Evolutionary conservation across 192 early-diverging fungal species (phyloP), one percentile per base, ranked within the genome.

Genomic region (Umbelopsis sp.): DNA sequence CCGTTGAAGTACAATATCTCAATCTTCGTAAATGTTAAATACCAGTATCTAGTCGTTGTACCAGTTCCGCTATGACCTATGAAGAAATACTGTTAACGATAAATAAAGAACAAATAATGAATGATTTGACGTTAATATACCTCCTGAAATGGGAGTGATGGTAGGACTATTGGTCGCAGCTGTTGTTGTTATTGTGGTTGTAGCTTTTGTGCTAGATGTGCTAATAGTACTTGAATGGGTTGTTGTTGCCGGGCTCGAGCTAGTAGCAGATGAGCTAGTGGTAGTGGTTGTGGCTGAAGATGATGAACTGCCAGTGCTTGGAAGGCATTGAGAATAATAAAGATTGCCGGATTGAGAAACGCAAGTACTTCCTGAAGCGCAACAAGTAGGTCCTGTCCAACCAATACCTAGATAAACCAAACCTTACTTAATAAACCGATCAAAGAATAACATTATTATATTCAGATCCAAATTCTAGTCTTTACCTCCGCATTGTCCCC

Each of bases 351-450:
- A 31, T n/a, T 65, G 31, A 72, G 62, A 9, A 24, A 65, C 56
- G 34, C 71, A 72, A 22, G 54, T 72, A 22, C 31, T 65, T 31
- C 71, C 71, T 22, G 71, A 62, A 14, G 52, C 59, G 47, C 71
- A 72, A 26, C 71, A 72, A 5, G 44, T 72, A 29, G 71, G 45
- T 22, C 71, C 71, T 36, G 56, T 65, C 71, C 71, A 72, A 44
- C 20, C 31, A 14, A 50, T 44, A 32, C 71, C 71, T 72, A 73
- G 16, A 47, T 9, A 17, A n/a, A n/a, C 25, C 26, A 49, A 21
- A 49, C 1, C 7, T 41, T 5, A 41, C 38, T 41, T 41, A 4
- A 41, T 11, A 4, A 41, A 41, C 38, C 12, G 38, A 41, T 41
- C 38, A 11, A 41, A 11, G 5, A 41, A 41, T 41, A 41, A 6